Conservation (phyloP, 257 asterid genomes). For the Striga asiatica region DNA sequence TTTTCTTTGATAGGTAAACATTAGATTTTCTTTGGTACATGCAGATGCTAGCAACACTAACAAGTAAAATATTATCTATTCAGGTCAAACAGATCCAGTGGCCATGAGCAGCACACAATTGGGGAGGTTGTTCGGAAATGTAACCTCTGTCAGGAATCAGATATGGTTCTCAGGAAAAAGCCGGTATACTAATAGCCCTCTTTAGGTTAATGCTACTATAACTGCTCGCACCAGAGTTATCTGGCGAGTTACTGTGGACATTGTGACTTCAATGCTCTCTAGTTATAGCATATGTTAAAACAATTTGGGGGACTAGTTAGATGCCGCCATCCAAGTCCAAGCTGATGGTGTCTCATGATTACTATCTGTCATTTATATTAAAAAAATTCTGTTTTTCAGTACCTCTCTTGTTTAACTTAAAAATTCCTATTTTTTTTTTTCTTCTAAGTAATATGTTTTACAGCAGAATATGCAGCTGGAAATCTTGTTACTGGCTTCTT, state of each 20-base stretch:
- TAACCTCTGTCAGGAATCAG: conserved; percentile 62
- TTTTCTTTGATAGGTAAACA: conserved; percentile 78
- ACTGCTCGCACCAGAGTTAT: not conserved
- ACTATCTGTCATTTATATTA: not conserved
- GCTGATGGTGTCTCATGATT: conserved; percentile 11
- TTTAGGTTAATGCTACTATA: conserved; percentile 9
- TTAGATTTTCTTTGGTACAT: conserved; percentile 2
- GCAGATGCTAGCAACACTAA: conserved; percentile 7
- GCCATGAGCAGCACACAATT: conserved; percentile 42
- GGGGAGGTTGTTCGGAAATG: conserved; percentile 76
- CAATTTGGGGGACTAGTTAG: conserved; percentile 2
- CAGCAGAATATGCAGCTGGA: conserved; percentile 1
- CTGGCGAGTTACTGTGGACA: not conserved
- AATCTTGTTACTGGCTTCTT: conserved; percentile 6
- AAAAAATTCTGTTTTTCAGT: not conserved
- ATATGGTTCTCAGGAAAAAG: conserved; percentile 79
- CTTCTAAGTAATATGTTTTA: conserved; percentile 4
- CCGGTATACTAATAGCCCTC: conserved; percentile 46
- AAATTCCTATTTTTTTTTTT: not conserved
- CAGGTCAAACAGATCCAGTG: conserved; percentile 66
- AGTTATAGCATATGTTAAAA: conserved; percentile 1
- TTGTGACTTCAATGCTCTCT: conserved; percentile 3
- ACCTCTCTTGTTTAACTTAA: not conserved
- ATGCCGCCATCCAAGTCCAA: not conserved
- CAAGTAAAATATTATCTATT: conserved; percentile 20